Conservation (phyloP, 768 basidiomycete species). For the Nevesoporus exiguus region DNA sequence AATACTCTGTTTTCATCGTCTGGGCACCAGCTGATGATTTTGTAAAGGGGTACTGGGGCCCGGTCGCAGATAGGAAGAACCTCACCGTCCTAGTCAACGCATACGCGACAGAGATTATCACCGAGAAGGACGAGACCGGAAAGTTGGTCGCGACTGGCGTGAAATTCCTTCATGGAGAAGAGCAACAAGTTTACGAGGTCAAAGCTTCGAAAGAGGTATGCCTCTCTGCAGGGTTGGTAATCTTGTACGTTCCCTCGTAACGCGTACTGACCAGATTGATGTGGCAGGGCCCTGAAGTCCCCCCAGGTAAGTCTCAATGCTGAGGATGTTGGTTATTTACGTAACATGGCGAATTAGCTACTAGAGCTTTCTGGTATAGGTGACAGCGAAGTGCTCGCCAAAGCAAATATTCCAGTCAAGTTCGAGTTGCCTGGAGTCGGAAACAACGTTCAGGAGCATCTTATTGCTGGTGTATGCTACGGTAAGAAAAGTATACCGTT, state of each 20-base stretch:
- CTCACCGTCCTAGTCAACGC: not conserved
- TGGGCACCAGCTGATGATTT: not conserved
- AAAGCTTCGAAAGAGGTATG: not conserved
- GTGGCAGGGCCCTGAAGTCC: not conserved
- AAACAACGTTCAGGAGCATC: constrained; percentile 5
- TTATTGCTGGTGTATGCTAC: not conserved
- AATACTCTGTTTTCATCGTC: not conserved
- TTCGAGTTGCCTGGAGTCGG: not conserved
- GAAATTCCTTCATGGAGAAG: not conserved
- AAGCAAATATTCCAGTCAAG: not conserved
- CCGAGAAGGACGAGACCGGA: not conserved
- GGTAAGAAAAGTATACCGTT: not conserved
- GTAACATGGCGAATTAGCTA: not conserved
- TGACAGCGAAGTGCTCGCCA: not conserved
- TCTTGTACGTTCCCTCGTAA: not conserved
- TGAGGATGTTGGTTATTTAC: not conserved
- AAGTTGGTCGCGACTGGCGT: constrained; percentile 1
- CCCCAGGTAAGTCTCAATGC: not conserved
- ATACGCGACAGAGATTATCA: not conserved
- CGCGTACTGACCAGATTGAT: not conserved
- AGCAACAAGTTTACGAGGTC: not conserved
- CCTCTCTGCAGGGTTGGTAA: not conserved
- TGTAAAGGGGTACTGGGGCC: not conserved
- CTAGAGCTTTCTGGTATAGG: constrained; percentile 3
- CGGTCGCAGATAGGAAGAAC: constrained; percentile 1